Evolutionary conservation across 345 rosid species (phyloP), one percentile per base, ranked within the genome.

Genomic region (Bruguiera parviflora): DNA sequence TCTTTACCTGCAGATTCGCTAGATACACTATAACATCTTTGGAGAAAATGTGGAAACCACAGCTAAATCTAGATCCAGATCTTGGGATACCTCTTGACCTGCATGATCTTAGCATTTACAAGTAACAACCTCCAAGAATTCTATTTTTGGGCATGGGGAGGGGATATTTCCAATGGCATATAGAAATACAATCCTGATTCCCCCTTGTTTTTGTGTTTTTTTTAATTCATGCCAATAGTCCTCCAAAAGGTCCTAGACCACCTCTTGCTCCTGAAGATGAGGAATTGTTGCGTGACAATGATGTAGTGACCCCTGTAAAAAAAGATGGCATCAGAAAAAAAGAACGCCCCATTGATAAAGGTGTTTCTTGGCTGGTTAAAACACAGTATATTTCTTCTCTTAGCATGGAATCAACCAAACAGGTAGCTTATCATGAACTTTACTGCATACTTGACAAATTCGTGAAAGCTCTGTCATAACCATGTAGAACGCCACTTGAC

Each of bases 81-180:
- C 98, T 95, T 64, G 99, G 99, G 79, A 88, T 95, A 78, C 96
- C 98, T 39, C 89, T 92, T 76, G 96, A 95, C 82, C 84, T 95
- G 73, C 96, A 92, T 77, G 99, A 95, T 81, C 91, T 95, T 65
- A 92, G 93, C 75, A 89, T 88, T 43, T 92, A 95, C 93, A 95
- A 88, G 98, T 95, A 88, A 65, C 56, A 39, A 79, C 43, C 66
- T 74, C 51, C 52, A 53, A 35, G 67, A 31, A 32, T 6, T 57
- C 69, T 29, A 24, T 37, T 35, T 64, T 67, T 53, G 71, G 11
- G 47, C 25, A 15, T 61, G 58, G 58, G 18, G 24, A n/a, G 29
- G 56, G 39, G 24, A 19, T 25, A 49, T 35, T 68, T 65, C 18
- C 1, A 27, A 19, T n/a, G 29, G 24, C 71, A 65, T 43, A 16